Percentiles rank a stretch among this genome's conserved stretches.
phyloP scores from a whole-genome alignment of 1,139 yeast species.

The Saccharomyces hybrid region DNA sequence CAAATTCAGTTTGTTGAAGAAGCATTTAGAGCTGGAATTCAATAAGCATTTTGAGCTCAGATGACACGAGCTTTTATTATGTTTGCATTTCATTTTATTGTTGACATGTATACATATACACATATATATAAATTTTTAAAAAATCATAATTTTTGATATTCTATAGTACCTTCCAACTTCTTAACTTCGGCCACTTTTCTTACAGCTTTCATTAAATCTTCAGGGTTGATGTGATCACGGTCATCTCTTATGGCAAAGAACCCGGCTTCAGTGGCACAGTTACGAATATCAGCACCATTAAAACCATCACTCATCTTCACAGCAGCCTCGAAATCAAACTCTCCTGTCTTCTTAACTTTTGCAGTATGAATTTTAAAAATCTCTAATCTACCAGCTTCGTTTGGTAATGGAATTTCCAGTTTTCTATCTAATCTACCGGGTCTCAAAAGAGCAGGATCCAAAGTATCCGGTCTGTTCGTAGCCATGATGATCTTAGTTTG shows the following conservation, averaged over 20 bases:
- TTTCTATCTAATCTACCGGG: constrained; percentile 98
- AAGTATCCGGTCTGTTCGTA: constrained; percentile 95
- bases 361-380: constrained; percentile 90
- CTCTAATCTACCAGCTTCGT: constrained; percentile 92
- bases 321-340: constrained; percentile 92
- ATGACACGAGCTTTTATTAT: not conserved
- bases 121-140: not conserved
- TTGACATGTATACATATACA: constrained; percentile 1
- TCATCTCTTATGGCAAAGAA: constrained; percentile 97
- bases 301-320: constrained; percentile 98
- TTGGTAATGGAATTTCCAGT: constrained; percentile 92
- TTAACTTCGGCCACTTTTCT: constrained; percentile 95
- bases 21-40: constrained; percentile 44
- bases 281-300: constrained; percentile 97
- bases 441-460: constrained; percentile 97
- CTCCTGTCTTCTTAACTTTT: constrained; percentile 84
- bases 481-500: constrained; percentile 99
- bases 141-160: constrained; percentile 73
- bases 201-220: constrained; percentile 95
- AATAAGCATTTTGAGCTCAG: constrained; percentile 16
- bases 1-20: constrained; percentile 42
- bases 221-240: constrained; percentile 86
- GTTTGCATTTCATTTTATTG: not conserved
- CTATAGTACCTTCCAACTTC: constrained; percentile 93
- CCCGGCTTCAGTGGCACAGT: constrained; percentile 98